Base-by-base conservation (phyloP, 2,329 filamentous ascomycete genomes). In the Colletotrichum noveboracense region DNA sequence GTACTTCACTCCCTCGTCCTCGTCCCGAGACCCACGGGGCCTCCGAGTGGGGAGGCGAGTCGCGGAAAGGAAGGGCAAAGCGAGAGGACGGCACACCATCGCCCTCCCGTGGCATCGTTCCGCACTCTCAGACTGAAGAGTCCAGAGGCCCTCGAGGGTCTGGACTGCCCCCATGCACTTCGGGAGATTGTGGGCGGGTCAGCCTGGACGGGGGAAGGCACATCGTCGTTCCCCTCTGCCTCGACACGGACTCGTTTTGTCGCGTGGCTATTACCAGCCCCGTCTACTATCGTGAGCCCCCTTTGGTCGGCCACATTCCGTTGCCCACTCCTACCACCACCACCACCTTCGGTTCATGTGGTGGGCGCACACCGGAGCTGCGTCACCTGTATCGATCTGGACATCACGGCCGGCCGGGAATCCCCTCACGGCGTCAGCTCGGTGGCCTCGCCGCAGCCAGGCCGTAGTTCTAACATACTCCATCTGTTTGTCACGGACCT, bases 131-230 rank as follows among this genome's bases (percentile, higher is more conserved):
- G 38, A n/a, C 38, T 48, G 9, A 18, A 48, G 38, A 48, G 18
- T 48, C 38, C 62, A 34, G 13, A 43, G 64, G 64, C 34, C 36
- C 38, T 68, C 64, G 52, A 58, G 64, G 73, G 74, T 34, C 72
- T 69, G 65, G 58, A 58, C 43, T 52, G 43, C 26, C 65, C 36
- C 70, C 60, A 43, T 60, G 34, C 38, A 62, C 70, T 66, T 69
- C 56, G 58, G 48, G 74, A 74, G 74, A 65, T 73, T 73, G 70
- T 76, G 58, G 30, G 74, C 65, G 74, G 73, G 73, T 73, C 69
- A 32, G 38, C 56, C 48, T 48, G 28, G 8, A 72, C 72, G 72
- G 72, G 68, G 66, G 67, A 62, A 66, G 34, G 38, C 72, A 34
- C 61, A 66, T 66, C 68, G 55, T n/a, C 36, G 68, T 26, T 18